Percentiles rank a stretch among this genome's conserved stretches.
phyloP scores from a whole-genome alignment of 2,329 filamentous ascomycete species.

The Penicillium sp. region DNA sequence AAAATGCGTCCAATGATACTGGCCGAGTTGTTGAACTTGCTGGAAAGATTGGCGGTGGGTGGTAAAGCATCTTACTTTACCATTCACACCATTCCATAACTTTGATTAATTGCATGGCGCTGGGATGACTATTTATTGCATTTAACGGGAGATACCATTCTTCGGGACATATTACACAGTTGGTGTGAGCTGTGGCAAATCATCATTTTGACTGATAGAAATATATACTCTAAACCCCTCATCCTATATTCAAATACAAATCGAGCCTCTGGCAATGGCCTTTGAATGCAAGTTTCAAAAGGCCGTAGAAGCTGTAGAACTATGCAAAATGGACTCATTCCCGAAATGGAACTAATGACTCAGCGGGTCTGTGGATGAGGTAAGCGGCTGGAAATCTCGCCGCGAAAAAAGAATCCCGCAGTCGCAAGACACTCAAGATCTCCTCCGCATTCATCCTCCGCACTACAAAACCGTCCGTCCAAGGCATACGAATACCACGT shows the following conservation, averaged over 20 bases:
- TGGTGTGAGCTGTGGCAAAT: background rate
- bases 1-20: constrained; percentile 63
- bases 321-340: background rate
- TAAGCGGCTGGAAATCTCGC: background rate
- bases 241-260: too few species aligned
- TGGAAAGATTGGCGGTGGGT: constrained; percentile 88
- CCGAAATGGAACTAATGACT: background rate
- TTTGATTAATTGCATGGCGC: constrained; percentile 1
- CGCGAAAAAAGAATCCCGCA: constrained; percentile 19
- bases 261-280: too few species aligned
- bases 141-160: background rate
- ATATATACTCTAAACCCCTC: background rate
- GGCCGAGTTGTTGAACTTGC: constrained; percentile 87
- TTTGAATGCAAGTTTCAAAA: background rate
- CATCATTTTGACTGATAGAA: background rate
- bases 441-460: background rate
- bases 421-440: constrained; percentile 4
- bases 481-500: background rate
- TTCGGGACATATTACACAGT: background rate
- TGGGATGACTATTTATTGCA: background rate
- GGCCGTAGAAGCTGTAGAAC: background rate
- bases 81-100: too few species aligned
- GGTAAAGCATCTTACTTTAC: constrained; percentile 61
- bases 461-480: background rate
- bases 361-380: background rate